Base-by-base conservation (phyloP, 495 filamentous ascomycete genomes). In the Penicillium dipodomyicola region DNA sequence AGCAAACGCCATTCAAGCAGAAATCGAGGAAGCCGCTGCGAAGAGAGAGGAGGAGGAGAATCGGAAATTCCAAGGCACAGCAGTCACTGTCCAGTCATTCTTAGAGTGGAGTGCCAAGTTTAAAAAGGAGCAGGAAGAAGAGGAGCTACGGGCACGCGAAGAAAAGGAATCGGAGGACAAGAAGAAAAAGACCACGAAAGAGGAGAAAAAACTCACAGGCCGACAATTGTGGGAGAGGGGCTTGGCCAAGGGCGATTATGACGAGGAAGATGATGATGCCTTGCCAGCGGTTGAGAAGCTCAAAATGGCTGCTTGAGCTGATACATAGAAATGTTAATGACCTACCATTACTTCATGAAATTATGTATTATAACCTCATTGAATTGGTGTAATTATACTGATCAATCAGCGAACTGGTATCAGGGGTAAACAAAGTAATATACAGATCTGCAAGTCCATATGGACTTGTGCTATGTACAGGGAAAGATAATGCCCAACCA, bases 21-120 rank as follows among this genome's bases (percentile, higher is more conserved):
- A 65, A 56, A 82, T 79, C 43, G 92, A 96, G 50, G 79, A 85
- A 57, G 82, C 76, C n/a, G 65, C 84, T 5, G 76, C 83, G 1
- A 85, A 85, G 60, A 84, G 81, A 1, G 95, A 99, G 70, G 88
- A 88, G 57, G 90, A 93, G 71, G 94, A 97, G 77, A 97, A 97
- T 68, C 81, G 85, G 53, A 97, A 97, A 71, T 99, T 99, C 74
- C 86, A 92, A 59, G 94, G 94, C n/a, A 90, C 89, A 48, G 78
- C 80, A 39, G 94, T 99, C 3, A 97, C 84, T 35, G 73, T 80
- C 20, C 91, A 95, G 75, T 87, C 85, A 4, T 99, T 97, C 64
- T 65, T 88, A 58, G 81, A 78, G 60, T 97, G 95, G 95, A 76
- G 88, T 56, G 83, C 86, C 25, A 75, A 65, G n/a, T 99, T 97